Percentiles rank a stretch among this genome's conserved stretches.
Conservation (phyloP, 78 protist genomes). For the Polysphondylium violaceum region DNA sequence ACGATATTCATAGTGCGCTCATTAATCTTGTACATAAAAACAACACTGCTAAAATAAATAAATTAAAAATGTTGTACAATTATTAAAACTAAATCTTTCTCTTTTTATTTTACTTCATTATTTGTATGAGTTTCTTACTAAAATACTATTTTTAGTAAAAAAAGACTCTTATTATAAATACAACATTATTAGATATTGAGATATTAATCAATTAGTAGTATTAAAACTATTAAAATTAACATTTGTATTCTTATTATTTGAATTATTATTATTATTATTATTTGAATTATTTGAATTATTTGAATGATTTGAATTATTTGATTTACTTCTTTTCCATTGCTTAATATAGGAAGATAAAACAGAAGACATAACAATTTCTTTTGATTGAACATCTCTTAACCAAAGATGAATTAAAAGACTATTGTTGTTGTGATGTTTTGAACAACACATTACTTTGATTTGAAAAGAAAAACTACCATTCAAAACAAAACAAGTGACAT, state of each 20-base stretch:
- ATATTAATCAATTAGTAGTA: neutral
- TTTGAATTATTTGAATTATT: constrained; percentile 9
- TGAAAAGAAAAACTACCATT: constrained; percentile 46
- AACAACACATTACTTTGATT: constrained; percentile 73
- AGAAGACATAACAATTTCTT: constrained; percentile 56
- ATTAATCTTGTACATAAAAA: neutral
- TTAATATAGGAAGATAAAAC: constrained; percentile 44
- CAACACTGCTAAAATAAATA: neutral
- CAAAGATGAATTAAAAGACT: constrained; percentile 52
- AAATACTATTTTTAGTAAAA: no score
- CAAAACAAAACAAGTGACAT: constrained; percentile 28
- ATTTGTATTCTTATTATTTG: neutral
- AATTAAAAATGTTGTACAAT: neutral
- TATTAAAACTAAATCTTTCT: neutral
- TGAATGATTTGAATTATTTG: neutral
- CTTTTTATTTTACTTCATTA: neutral
- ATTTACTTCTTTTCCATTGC: constrained; percentile 78
- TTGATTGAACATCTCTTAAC: constrained; percentile 48
- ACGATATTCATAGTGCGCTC: neutral
- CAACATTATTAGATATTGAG: neutral
- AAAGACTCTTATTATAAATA: neutral
- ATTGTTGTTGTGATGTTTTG: constrained; percentile 73
- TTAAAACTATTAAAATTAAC: neutral
- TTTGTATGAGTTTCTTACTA: neutral
- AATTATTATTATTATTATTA: neutral